Conservation (phyloP, 116 monocot species). For the Papilionanthe hybrid region DNA sequence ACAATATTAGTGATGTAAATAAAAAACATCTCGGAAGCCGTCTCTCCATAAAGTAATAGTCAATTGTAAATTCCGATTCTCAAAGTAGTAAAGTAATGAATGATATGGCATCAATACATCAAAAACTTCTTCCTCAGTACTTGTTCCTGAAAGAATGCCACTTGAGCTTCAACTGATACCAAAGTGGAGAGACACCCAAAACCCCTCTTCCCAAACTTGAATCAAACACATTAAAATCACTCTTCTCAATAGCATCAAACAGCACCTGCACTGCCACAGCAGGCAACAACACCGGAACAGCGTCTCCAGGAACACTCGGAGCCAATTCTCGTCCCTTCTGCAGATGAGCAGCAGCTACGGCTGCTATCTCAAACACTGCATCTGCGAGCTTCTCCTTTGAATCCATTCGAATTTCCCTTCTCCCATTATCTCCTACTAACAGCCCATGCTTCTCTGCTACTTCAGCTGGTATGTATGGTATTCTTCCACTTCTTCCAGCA, state of each 20-base stretch:
- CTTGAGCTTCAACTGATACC: constrained; percentile 85
- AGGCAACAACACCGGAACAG: constrained; percentile 57
- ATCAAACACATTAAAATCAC: constrained; percentile 83
- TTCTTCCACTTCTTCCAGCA: constrained; percentile 36
- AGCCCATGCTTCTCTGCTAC: constrained; percentile 61
- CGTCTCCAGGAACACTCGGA: constrained; percentile 42
- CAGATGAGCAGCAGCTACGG: constrained; percentile 51
- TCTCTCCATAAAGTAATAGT: too few relatives aligned
- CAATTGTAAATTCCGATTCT: too few relatives aligned
- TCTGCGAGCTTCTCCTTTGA: constrained; percentile 44
- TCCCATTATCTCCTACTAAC: constrained; percentile 26
- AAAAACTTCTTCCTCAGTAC: constrained; percentile 17
- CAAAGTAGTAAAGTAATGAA: too few relatives aligned
- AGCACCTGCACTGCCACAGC: constrained; percentile 75
- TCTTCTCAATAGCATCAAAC: constrained; percentile 46
- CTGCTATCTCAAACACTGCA: constrained; percentile 73
- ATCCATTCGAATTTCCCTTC: constrained; percentile 51
- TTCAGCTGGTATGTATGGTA: constrained; percentile 61
- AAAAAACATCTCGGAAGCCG: too few relatives aligned
- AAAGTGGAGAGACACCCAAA: constrained; percentile 68
- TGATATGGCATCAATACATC: too few relatives aligned
- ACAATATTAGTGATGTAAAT: too few relatives aligned
- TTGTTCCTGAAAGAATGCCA: constrained; percentile 73
- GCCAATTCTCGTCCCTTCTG: constrained; percentile 58
- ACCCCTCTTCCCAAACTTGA: constrained; percentile 63